Conservation (phyloP, 768 basidiomycete species). For the Asterophora lycoperdoides region DNA sequence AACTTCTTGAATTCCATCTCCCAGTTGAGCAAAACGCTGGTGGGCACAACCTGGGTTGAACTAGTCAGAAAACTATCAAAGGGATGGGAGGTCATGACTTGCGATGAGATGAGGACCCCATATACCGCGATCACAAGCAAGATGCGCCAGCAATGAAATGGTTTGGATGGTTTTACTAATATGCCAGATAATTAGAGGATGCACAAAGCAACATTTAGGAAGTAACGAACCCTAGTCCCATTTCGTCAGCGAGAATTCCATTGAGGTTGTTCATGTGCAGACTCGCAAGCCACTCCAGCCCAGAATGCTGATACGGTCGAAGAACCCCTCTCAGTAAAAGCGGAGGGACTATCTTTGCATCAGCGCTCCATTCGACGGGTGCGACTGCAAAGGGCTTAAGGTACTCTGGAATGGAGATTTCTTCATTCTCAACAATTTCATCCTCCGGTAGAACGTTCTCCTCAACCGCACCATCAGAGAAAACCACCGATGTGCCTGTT, state of each 20-base stretch:
- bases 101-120: slow-evolving; percentile 92
- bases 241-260: slow-evolving; percentile 88
- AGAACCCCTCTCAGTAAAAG: slow-evolving; percentile 81
- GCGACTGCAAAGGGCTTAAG: slow-evolving; percentile 69
- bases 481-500: too few species aligned
- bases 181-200: background rate
- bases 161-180: slow-evolving; percentile 93
- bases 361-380: slow-evolving; percentile 62
- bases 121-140: slow-evolving; percentile 86
- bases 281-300: slow-evolving; percentile 91
- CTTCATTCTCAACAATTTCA: slow-evolving; percentile 20
- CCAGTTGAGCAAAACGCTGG: slow-evolving; percentile 94
- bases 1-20: slow-evolving; percentile 97
- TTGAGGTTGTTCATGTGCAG: slow-evolving; percentile 78
- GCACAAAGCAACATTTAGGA: background rate
- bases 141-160: slow-evolving; percentile 87
- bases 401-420: slow-evolving; percentile 44
- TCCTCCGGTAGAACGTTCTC: too few species aligned
- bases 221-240: slow-evolving; percentile 81
- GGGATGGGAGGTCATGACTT: slow-evolving; percentile 19
- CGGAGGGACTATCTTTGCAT: slow-evolving; percentile 55
- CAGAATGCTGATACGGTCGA: slow-evolving; percentile 90
- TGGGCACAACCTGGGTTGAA: slow-evolving; percentile 68
- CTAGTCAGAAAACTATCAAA: slow-evolving; percentile 16
- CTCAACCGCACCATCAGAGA: too few species aligned